These are phyloP conservation scores for Colletotrichum cordylinicola DNA, from an alignment of 2,329 filamentous ascomycete species.

Conservation along the genomic window DNA sequence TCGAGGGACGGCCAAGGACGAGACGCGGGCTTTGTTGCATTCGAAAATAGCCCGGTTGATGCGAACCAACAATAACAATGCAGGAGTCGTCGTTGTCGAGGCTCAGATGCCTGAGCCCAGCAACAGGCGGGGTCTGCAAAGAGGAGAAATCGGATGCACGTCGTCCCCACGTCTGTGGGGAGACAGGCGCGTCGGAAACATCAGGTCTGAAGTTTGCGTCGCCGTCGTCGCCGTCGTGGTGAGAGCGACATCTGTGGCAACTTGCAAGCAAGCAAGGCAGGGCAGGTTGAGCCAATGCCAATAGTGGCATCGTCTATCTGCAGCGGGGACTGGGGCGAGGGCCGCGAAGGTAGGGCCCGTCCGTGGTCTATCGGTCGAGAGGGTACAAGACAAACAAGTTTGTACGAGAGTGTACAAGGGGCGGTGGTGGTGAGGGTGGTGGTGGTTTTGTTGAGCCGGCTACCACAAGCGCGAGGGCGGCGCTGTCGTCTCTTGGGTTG, in stretches of 20 bases:
- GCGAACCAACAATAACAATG: slow-evolving; percentile 1
- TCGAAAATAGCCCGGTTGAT: neutral
- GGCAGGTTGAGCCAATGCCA: neutral
- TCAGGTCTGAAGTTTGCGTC: neutral
- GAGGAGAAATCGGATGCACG: slow-evolving; percentile 21
- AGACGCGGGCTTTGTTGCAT: neutral
- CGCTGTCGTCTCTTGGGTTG: neutral
- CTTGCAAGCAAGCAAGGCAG: neutral
- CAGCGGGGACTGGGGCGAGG: slow-evolving; percentile 2
- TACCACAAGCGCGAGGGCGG: slow-evolving; percentile 3
- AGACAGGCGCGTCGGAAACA: slow-evolving; percentile 9
- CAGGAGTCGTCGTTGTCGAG: neutral
- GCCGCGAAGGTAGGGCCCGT: neutral
- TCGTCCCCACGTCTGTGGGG: slow-evolving; percentile 18
- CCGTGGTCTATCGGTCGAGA: neutral
- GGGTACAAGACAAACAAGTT: neutral
- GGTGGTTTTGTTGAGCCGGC: slow-evolving; percentile 11
- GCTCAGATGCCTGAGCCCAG: slow-evolving; percentile 5
- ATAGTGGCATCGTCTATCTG: slow-evolving; percentile 16
- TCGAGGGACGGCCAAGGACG: neutral
- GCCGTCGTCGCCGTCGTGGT: neutral
- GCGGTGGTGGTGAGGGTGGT: neutral
- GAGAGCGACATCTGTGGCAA: neutral
- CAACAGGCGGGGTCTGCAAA: slow-evolving; percentile 16
- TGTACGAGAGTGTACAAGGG: neutral